phyloP scores from a whole-genome alignment of 805 yeast species.

The Isabelozyma rhagii region DNA sequence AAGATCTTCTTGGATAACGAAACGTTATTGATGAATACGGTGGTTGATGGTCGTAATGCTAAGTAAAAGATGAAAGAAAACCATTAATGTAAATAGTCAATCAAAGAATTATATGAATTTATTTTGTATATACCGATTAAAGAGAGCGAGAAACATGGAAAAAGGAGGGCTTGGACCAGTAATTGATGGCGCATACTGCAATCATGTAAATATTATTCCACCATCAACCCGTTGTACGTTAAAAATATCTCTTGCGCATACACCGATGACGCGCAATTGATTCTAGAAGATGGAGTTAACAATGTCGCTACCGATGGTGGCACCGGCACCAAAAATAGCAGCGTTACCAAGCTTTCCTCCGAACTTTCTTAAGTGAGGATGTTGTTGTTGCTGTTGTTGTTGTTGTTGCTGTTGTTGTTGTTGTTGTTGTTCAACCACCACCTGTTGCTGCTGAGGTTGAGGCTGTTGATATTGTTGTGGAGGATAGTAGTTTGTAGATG shows the following conservation, averaged over 20 bases:
- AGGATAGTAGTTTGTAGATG: constrained; percentile 46
- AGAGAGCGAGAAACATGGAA: neutral
- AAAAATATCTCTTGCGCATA: constrained; percentile 1
- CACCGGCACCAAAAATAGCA: constrained; percentile 96
- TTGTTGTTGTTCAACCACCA: constrained; percentile 9
- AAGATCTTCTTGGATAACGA: constrained; percentile 87
- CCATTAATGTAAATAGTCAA: constrained; percentile 2
- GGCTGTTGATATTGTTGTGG: constrained; percentile 24
- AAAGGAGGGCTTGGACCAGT: too few relatives aligned
- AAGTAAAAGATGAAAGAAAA: neutral
- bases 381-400: constrained; percentile 20
- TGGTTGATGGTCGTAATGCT: constrained; percentile 64
- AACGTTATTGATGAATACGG: constrained; percentile 85
- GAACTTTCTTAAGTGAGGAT: constrained; percentile 51
- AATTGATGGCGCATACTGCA: too few relatives aligned
- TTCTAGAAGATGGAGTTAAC: constrained; percentile 65
- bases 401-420: constrained; percentile 16
- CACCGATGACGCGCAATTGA: neutral
- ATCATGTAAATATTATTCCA: too few relatives aligned
- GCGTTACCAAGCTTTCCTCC: constrained; percentile 86
- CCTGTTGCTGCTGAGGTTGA: constrained; percentile 22
- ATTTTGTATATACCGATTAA: neutral
- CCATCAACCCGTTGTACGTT: too few relatives aligned
- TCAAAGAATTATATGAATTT: neutral
- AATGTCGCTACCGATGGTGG: constrained; percentile 82